phyloP scores from a whole-genome alignment of 441 rosid species.

The Francoa sonchifolia region DNA sequence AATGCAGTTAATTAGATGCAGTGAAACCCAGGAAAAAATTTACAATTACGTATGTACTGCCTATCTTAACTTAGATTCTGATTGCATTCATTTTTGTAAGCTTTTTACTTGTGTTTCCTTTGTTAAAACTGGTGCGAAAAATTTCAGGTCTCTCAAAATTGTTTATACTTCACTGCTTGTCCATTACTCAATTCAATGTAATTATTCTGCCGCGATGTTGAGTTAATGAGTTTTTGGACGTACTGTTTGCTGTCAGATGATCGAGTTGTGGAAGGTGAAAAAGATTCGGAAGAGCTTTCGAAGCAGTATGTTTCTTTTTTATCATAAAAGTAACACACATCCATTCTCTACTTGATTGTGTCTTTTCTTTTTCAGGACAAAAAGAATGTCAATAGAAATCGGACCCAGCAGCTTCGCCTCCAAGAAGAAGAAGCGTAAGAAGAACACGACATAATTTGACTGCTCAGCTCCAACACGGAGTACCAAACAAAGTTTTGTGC shows the following conservation, averaged over 20 bases:
- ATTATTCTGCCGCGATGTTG: neutral
- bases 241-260: constrained; percentile 13
- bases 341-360: neutral
- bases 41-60: too few species aligned
- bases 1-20: too few species aligned
- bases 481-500: too few species aligned
- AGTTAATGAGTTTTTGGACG: constrained; percentile 1
- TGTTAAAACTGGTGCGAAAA: too few species aligned
- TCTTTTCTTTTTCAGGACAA: constrained; percentile 48
- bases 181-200: neutral
- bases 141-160: too few species aligned
- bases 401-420: constrained; percentile 57
- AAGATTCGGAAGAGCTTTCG: constrained; percentile 44
- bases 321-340: neutral
- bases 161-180: neutral
- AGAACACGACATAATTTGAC: constrained; percentile 19
- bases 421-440: constrained; percentile 60
- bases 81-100: too few species aligned
- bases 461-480: too few species aligned
- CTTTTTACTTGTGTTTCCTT: too few species aligned
- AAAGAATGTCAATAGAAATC: constrained; percentile 59
- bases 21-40: too few species aligned
- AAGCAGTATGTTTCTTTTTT: constrained; percentile 13
- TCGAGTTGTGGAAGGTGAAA: constrained; percentile 19
- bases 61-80: too few species aligned